These are phyloP conservation scores for Cicer bijugum DNA, from an alignment of 306 rosid genomes.

Conservation along the genomic window DNA sequence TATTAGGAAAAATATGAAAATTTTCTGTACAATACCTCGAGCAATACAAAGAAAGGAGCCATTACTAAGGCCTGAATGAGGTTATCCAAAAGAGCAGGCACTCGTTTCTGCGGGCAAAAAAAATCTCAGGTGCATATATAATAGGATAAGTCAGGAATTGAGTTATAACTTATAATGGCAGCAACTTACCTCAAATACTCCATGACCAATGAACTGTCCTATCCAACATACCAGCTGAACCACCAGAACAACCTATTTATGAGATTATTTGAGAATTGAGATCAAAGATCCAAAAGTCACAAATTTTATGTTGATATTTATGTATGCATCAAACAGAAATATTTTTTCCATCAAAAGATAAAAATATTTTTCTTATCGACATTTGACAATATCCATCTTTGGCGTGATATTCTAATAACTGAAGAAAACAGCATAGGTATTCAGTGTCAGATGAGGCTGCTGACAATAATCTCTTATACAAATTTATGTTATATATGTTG, in stretches of 20 bases:
- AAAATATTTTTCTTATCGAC: neutral
- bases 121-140: slow-evolving; percentile 2
- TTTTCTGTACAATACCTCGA: slow-evolving; percentile 65
- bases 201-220: slow-evolving; percentile 83
- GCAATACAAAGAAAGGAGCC: slow-evolving; percentile 92
- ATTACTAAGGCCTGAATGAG: slow-evolving; percentile 75
- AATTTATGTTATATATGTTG: neutral
- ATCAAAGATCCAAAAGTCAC: neutral
- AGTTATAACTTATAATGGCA: neutral
- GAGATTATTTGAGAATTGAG: slow-evolving; percentile 12
- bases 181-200: slow-evolving; percentile 68
- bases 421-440: slow-evolving; percentile 5
- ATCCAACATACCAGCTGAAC: slow-evolving; percentile 80
- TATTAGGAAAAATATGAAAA: neutral
- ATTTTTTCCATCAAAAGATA: neutral
- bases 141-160: slow-evolving; percentile 7
- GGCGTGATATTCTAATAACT: neutral
- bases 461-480: neutral
- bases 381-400: neutral
- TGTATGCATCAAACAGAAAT: slow-evolving; percentile 15
- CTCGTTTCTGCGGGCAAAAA: slow-evolving; percentile 57
- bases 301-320: slow-evolving; percentile 20
- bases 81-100: slow-evolving; percentile 87
- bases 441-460: neutral
- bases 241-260: slow-evolving; percentile 71